Conservation (phyloP, 352 stramenopile species). For the Phytophthora parvispora region DNA sequence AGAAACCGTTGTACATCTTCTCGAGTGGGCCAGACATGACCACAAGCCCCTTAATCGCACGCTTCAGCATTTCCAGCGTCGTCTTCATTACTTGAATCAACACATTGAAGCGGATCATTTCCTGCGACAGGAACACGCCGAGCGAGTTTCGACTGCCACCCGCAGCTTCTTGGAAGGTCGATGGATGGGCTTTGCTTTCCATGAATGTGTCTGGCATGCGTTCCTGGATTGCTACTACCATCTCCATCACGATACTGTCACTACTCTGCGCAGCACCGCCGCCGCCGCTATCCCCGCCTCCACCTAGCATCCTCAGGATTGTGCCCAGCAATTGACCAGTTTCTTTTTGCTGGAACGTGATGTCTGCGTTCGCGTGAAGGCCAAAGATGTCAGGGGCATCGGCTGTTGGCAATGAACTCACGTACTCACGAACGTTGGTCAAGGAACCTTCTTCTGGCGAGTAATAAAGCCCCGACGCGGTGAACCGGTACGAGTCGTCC, state of each 20-base stretch:
- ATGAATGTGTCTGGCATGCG: constrained; percentile 80
- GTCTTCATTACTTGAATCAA: constrained; percentile 89
- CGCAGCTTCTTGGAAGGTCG: constrained; percentile 83
- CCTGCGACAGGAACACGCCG: constrained; percentile 93
- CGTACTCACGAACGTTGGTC: constrained; percentile 80
- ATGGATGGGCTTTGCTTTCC: constrained; percentile 71
- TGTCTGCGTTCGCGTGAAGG: constrained; percentile 95
- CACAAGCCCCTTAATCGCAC: constrained; percentile 91
- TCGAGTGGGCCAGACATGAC: constrained; percentile 93
- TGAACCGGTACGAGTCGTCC: constrained; percentile 91
- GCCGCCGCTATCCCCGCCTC: constrained; percentile 56
- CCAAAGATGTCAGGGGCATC: constrained; percentile 94
- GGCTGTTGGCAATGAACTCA: constrained; percentile 81
- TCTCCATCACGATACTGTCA: constrained; percentile 87
- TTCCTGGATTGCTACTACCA: constrained; percentile 84
- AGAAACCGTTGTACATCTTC: constrained; percentile 94
- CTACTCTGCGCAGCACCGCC: constrained; percentile 59
- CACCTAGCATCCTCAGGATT: constrained; percentile 81
- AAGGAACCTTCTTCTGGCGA: constrained; percentile 77
- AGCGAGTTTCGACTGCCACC: constrained; percentile 94
- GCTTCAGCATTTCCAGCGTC: constrained; percentile 89
- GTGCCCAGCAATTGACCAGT: constrained; percentile 80
- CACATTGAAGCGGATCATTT: constrained; percentile 93
- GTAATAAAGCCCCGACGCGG: constrained; percentile 79
- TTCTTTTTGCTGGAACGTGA: constrained; percentile 96